Evolutionary conservation across 1,284 basidiomycete genomes (phyloP), one percentile per base, ranked within the genome.

Genomic region (Schizophyllum commune): DNA sequence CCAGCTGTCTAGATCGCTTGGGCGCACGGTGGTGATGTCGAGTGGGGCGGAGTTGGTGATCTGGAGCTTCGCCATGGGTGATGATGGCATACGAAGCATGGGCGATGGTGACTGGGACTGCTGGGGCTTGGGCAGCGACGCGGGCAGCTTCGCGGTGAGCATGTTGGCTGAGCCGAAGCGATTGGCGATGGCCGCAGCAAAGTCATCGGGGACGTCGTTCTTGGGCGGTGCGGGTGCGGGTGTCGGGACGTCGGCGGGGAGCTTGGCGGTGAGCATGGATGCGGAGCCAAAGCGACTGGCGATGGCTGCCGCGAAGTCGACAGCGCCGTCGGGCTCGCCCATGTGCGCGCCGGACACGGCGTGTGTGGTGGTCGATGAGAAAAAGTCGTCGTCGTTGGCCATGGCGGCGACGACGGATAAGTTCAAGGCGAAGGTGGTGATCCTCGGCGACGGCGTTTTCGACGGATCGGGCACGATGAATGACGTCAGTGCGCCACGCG

Each of bases 221-320:
- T 55, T 5, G 60, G 62, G 13, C 17, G 39, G 39, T 47, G 39
- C 39, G 3, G 39, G 39, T 47, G 39, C 39, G 9, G 39, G 39
- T 27, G 27, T 27, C 27, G 54, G 33, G 47, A 56, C 32, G 59
- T 34, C 65, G 19, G 70, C 69, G 55, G 74, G 67, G 63, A 75
- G 70, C 34, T 70, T 72, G 20, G 74, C 66, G 1, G 71, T 72
- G 64, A 70, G 70, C 55, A 76, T 61, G 58, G 69, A 66, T 19
- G 71, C 60, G 11, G 69, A 64, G 19, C 68, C 71, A 59, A 73
- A 74, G 61, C 75, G 72, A 27, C 65, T 34, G 15, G 69, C 70
- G 52, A 80, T 73, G 13, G 77, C 77, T 11, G 39, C 39, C 13
- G 39, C 39, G 17, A 47, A 47, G 39, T 47, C 39, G 39, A 13